Conservation (phyloP, 345 rosid species). For the Sonneratia alba region DNA sequence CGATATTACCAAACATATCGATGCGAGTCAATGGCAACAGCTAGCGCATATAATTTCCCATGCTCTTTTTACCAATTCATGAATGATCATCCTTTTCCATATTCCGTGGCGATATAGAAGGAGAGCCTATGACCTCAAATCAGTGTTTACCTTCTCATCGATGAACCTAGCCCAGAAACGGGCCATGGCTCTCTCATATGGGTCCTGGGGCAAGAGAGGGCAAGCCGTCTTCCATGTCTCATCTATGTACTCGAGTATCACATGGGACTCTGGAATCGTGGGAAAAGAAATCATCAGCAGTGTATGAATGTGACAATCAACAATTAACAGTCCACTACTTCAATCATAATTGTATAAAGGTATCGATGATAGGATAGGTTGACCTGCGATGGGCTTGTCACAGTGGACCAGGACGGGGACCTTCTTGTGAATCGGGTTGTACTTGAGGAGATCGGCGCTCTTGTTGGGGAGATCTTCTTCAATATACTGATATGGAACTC, state of each 20-base stretch:
- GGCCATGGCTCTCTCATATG: slow-evolving; percentile 19
- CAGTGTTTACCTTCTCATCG: slow-evolving; percentile 18
- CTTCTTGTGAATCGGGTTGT: slow-evolving; percentile 27
- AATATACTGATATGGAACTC: slow-evolving; percentile 19
- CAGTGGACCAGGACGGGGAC: slow-evolving; percentile 27
- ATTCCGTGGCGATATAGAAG: too few species aligned
- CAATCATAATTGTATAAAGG: background rate
- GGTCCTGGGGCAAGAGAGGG: slow-evolving; percentile 18
- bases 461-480: slow-evolving; percentile 21
- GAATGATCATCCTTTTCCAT: too few species aligned
- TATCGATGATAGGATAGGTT: background rate
- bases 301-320: too few species aligned
- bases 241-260: slow-evolving; percentile 20
- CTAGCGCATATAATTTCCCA: too few species aligned
- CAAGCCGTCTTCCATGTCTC: slow-evolving; percentile 24
- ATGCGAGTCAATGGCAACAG: too few species aligned
- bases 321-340: too few species aligned
- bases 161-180: slow-evolving; percentile 28
- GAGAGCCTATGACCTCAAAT: too few species aligned
- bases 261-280: background rate
- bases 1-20: too few species aligned
- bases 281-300: background rate
- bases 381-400: slow-evolving; percentile 11
- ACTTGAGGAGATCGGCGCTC: slow-evolving; percentile 20
- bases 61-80: too few species aligned